phyloP scores from a whole-genome alignment of 2,329 filamentous ascomycete genomes.

The Gyromitra esculenta region DNA sequence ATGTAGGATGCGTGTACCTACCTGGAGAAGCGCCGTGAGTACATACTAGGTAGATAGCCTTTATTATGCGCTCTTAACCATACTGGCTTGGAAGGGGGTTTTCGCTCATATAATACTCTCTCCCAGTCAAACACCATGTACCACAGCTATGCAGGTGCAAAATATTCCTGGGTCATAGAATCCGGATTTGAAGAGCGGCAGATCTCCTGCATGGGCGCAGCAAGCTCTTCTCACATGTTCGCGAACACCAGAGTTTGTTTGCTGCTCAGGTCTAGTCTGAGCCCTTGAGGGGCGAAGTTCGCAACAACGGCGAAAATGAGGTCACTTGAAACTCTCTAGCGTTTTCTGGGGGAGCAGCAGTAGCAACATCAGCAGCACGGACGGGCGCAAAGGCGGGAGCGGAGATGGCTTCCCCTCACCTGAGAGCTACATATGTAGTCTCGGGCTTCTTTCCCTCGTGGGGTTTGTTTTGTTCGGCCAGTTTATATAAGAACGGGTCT shows the following conservation, averaged over 20 bases:
- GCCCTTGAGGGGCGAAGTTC: slow-evolving; percentile 10
- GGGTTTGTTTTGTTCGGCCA: slow-evolving; percentile 8
- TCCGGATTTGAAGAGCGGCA: slow-evolving; percentile 5
- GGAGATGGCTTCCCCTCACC: slow-evolving; percentile 14
- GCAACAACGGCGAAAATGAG: slow-evolving; percentile 25
- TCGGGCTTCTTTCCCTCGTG: background rate
- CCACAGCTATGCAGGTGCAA: background rate
- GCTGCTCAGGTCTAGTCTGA: background rate
- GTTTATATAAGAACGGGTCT: slow-evolving; percentile 13
- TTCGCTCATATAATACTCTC: background rate
- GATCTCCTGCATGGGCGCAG: slow-evolving; percentile 15
- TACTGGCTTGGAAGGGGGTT: background rate
- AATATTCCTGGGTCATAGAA: background rate
- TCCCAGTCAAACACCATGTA: too few species aligned
- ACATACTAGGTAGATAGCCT: background rate
- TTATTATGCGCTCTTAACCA: background rate
- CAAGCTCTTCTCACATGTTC: background rate
- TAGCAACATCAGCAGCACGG: background rate
- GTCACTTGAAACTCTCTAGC: slow-evolving; percentile 18
- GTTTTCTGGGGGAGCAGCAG: slow-evolving; percentile 14
- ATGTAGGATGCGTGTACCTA: background rate
- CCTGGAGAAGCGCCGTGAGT: background rate
- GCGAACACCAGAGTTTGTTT: slow-evolving; percentile 6
- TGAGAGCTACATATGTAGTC: background rate
- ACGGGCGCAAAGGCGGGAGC: background rate